Base-by-base conservation (phyloP, 2,329 filamentous ascomycete genomes). In the Capronia epimyces region DNA sequence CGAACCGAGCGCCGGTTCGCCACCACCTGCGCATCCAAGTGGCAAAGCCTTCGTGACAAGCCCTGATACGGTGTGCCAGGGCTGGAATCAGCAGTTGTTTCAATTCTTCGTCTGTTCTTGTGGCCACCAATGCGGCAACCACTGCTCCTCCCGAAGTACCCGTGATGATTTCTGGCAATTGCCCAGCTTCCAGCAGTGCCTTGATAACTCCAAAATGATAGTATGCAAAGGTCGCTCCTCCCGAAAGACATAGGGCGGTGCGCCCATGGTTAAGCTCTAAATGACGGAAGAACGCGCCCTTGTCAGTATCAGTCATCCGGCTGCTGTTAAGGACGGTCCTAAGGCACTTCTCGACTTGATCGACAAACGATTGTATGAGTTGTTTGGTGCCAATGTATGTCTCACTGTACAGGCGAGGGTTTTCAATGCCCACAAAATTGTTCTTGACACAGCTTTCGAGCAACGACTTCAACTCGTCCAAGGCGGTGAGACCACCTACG, bases 301-400 rank as follows among this genome's bases (percentile, higher is more conserved):
- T 97, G 66, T 85, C 82, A 20, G 90, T 84, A 15, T 76, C 67
- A 3, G 78, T 74, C 25, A 96, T 72, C 58, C 86, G 80, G 25
- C 79, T 75, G 8, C 84, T 89, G 39, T 78, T 73, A 2, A 84
- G 71, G 9, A 97, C 71, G 55, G 93, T 81, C 45, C 78, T 75
- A 41, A 95, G 74, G 24, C 77, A 78, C 2, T 69, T 57, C 49
- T 67, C 62, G 16, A 65, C 62, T 42, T 97, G 90, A 55, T 96
- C 88, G 39, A 95, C 74, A 64, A 91, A 97, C 49, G 84, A 83
- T 69, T 97, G 93, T 24, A 95, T 87, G 58, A 96, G 70, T 55
- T 93, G 82, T 69, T 98, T 98, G n/a, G 93, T 97, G 25, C 93
- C 93, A 62, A 89, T 95, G 66, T 98, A 98, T 2, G 91, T 95